A percentile compares a stretch with the other conserved stretches of the same genome.
Conservation (phyloP, 2,329 filamentous ascomycete genomes). For the Neopestalotiopsis rosae region DNA sequence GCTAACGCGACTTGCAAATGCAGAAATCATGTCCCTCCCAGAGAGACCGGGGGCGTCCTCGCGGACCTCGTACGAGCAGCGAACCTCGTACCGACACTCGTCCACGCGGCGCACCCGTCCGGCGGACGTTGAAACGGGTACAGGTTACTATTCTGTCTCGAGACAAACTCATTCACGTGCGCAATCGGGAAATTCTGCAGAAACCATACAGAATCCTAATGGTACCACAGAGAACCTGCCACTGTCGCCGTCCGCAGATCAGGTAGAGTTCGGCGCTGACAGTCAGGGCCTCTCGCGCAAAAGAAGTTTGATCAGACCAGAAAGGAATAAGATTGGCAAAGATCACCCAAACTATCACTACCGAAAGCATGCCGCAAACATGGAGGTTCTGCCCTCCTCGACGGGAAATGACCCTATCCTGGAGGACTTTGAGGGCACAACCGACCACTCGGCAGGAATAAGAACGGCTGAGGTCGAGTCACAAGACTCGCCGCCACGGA, state of each 20-base stretch:
- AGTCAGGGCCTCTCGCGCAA: conserved; percentile 65
- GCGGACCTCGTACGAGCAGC: conserved; percentile 64
- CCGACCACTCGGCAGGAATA: conserved; percentile 52
- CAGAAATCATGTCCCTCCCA: conserved; percentile 64
- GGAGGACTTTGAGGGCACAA: conserved; percentile 76
- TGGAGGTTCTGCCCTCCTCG: conserved; percentile 87
- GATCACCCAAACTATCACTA: conserved; percentile 97
- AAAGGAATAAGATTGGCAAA: conserved; percentile 82
- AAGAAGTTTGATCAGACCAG: conserved; percentile 86
- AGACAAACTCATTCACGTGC: conserved; percentile 56
- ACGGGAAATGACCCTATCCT: conserved; percentile 90
- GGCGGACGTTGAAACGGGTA: conserved; percentile 73
- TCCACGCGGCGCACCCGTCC: conserved; percentile 69
- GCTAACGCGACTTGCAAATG: conserved; percentile 19
- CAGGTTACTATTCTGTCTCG: conserved; percentile 48
- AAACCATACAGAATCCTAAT: conserved; percentile 61
- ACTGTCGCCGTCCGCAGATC: conserved; percentile 54
- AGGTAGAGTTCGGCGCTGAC: conserved; percentile 32
- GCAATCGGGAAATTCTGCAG: conserved; percentile 62
- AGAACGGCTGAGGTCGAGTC: conserved; percentile 52
- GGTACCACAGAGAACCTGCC: conserved; percentile 60
- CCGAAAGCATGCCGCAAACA: conserved; percentile 90
- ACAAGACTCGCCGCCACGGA: conserved; percentile 47
- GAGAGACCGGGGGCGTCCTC: conserved; percentile 64
- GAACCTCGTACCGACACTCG: conserved; percentile 70